phyloP scores from a whole-genome alignment of 805 yeast species.

The Candida pseudoglaebosa region DNA sequence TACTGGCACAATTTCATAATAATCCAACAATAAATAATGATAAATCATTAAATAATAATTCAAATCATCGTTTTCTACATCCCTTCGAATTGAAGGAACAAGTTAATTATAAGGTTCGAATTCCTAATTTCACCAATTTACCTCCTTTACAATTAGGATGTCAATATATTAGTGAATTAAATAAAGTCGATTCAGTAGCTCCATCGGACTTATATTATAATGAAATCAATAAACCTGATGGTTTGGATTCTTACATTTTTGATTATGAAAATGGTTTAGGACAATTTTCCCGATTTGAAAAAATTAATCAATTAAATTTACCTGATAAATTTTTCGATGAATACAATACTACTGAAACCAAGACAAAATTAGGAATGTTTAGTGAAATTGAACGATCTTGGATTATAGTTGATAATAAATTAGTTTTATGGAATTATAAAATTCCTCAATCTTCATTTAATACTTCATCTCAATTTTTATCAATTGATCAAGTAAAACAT shows the following conservation, averaged over 20 bases:
- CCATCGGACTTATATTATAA: constrained; percentile 54
- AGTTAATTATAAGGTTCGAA: constrained; percentile 40
- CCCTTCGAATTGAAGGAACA: constrained; percentile 17
- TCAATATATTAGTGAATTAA: constrained; percentile 58
- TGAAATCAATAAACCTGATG: constrained; percentile 47
- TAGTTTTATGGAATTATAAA: constrained; percentile 81
- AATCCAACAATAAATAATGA: constrained; percentile 13
- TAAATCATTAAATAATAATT: constrained; percentile 3
- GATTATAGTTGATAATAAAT: constrained; percentile 77
- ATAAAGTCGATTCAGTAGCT: constrained; percentile 52
- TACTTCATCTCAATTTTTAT: constrained; percentile 54
- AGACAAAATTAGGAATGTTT: constrained; percentile 77
- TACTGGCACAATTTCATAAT: constrained; percentile 26
- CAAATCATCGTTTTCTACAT: constrained; percentile 7
- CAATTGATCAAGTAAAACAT: constrained; percentile 78
- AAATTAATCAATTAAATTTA: constrained; percentile 59
- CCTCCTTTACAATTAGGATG: constrained; percentile 58
- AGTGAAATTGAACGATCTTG: constrained; percentile 79
- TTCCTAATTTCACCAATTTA: constrained; percentile 48
- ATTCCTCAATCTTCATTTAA: constrained; percentile 47
- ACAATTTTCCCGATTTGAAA: constrained; percentile 72
- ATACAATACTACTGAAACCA: constrained; percentile 60
- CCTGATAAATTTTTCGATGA: constrained; percentile 81
- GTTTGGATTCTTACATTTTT: constrained; percentile 62
- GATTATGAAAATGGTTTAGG: constrained; percentile 43